A percentile compares a stretch with the other conserved stretches of the same genome.
Evolutionary conservation across 306 rosid species (phyloP).

Genomic region (Cicer bijugum): DNA sequence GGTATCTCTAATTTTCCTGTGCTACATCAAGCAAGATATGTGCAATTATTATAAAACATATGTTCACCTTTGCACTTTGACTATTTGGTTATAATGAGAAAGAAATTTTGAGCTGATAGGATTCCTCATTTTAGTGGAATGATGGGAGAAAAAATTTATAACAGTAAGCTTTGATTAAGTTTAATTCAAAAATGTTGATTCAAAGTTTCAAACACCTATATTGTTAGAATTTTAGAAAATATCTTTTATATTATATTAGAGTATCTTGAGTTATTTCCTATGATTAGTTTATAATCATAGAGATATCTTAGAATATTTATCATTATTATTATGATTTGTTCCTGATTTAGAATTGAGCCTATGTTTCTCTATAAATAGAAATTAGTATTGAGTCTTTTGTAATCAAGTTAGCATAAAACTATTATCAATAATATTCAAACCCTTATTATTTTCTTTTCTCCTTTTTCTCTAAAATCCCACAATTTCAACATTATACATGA

Average conservation of each 20-base stretch:
- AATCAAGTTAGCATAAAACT: no score
- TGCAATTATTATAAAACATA: background rate
- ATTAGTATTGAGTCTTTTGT: no score
- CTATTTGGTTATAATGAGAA: conserved; percentile 3
- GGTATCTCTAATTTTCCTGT: background rate
- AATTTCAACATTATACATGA: background rate
- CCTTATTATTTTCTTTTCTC: no score
- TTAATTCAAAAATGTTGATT: background rate
- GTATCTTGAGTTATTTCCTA: no score
- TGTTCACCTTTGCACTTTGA: background rate
- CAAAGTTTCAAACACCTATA: background rate
- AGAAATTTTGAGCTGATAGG: conserved; percentile 23
- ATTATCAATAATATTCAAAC: no score
- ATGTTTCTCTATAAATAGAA: no score
- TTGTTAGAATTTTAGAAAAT: background rate
- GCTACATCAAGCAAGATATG: background rate
- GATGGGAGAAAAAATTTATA: background rate
- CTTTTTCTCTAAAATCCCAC: no score
- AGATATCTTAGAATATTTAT: no score
- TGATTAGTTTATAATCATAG: no score
- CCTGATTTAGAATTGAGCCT: no score
- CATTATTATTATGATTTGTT: no score
- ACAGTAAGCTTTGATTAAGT: conserved; percentile 18
- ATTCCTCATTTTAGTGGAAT: background rate
- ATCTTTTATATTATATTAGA: no score